phyloP scores from a whole-genome alignment of 495 filamentous ascomycete species.

The Penicillium turbatum region DNA sequence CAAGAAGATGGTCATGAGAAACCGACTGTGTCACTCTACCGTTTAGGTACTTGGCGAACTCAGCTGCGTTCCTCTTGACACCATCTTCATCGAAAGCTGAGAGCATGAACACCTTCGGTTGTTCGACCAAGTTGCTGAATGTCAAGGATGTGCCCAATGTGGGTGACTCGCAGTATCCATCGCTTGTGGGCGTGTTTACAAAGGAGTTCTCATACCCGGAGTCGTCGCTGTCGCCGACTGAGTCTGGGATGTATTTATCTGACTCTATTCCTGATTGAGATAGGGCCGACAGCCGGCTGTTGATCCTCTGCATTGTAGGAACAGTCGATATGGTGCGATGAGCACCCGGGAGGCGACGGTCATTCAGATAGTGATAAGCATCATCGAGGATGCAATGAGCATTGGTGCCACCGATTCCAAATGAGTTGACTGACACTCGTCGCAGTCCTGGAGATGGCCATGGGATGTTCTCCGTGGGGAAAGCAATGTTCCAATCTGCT shows the following conservation, averaged over 20 bases:
- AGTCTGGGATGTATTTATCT: neutral
- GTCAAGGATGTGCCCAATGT: neutral
- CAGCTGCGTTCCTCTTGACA: constrained; percentile 23
- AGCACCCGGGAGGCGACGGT: constrained; percentile 5
- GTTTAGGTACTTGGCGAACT: constrained; percentile 21
- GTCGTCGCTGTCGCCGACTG: constrained; percentile 10
- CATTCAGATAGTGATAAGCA: constrained; percentile 19
- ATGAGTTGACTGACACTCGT: constrained; percentile 52
- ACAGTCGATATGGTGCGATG: constrained; percentile 10
- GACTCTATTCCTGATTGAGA: neutral
- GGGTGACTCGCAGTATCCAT: constrained; percentile 5
- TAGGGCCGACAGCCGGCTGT: neutral
- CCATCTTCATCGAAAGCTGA: constrained; percentile 32
- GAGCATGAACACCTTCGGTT: constrained; percentile 22
- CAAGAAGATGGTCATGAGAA: constrained; percentile 10
- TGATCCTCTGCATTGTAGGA: neutral
- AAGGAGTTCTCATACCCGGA: neutral
- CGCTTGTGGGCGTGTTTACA: constrained; percentile 14
- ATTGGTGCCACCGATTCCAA: constrained; percentile 63
- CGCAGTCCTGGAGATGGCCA: constrained; percentile 32
- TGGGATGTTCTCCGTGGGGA: constrained; percentile 12
- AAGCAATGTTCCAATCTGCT: constrained; percentile 15
- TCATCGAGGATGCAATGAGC: constrained; percentile 57
- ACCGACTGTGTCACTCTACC: neutral
- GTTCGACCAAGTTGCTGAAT: constrained; percentile 4